These are phyloP conservation scores for Moesziomyces sp. DNA, from an alignment of 1,284 basidiomycete species.

Conservation along the genomic window DNA sequence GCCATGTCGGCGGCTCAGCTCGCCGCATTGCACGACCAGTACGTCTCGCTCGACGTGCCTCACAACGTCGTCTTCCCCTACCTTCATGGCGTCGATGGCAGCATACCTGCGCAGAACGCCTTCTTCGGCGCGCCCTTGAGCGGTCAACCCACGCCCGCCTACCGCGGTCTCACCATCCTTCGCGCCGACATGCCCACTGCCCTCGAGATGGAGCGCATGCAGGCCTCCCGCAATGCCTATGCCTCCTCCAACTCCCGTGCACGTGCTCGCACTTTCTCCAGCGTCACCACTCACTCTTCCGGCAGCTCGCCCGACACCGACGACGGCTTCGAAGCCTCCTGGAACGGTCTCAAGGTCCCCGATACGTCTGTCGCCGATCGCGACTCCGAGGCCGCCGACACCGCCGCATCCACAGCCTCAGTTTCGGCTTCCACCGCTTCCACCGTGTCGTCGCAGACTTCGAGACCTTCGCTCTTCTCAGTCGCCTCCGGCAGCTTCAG, in stretches of 20 bases:
- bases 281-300: conserved; percentile 47
- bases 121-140: conserved; percentile 57
- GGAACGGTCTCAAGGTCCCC: conserved; percentile 12
- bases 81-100: conserved; percentile 64
- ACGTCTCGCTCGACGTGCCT: conserved; percentile 56
- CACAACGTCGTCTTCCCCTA: conserved; percentile 63
- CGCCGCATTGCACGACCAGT: conserved; percentile 48
- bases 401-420: conserved; percentile 17
- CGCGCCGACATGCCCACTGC: conserved; percentile 63
- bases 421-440: conserved; percentile 48
- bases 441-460: conserved; percentile 40
- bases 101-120: conserved; percentile 55
- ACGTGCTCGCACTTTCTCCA: conserved; percentile 45
- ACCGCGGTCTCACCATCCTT: conserved; percentile 64
- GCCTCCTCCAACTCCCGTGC: conserved; percentile 11
- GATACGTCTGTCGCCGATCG: conserved; percentile 3
- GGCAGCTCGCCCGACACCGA: conserved; percentile 43
- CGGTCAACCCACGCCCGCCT: conserved; percentile 55
- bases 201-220: conserved; percentile 37
- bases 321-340: conserved; percentile 34
- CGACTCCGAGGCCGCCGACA: conserved; percentile 3
- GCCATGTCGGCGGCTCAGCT: conserved; percentile 59
- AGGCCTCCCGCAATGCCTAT: conserved; percentile 19
- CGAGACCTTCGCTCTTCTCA: conserved; percentile 53
- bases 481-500: conserved; percentile 32